Percentiles rank a stretch among this genome's conserved stretches.
Conservation (phyloP, 208 protist species). For the Trypanosoma theileri region DNA sequence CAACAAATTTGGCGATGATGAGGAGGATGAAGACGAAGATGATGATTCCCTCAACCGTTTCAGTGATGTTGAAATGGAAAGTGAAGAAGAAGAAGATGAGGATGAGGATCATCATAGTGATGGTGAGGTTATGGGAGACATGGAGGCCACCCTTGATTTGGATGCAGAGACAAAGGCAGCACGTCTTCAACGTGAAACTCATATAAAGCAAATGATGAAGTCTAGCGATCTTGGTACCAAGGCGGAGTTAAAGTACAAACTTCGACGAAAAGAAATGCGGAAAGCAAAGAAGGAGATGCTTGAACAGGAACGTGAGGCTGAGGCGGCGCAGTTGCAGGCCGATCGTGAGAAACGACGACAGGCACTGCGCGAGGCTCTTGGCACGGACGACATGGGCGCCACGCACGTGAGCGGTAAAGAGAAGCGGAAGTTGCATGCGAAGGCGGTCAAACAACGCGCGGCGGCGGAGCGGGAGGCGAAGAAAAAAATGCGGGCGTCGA, state of each 20-base stretch:
- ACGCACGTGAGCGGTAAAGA: slow-evolving; percentile 62
- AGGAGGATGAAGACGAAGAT: slow-evolving; percentile 40
- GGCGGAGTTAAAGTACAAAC: slow-evolving; percentile 87
- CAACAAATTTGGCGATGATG: slow-evolving; percentile 26
- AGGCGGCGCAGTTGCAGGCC: slow-evolving; percentile 38
- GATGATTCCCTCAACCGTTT: slow-evolving; percentile 82
- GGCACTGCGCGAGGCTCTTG: slow-evolving; percentile 57
- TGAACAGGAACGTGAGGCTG: slow-evolving; percentile 57
- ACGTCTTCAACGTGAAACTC: slow-evolving; percentile 67
- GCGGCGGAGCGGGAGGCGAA: slow-evolving; percentile 65
- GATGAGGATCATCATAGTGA: slow-evolving; percentile 15
- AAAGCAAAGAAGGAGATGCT: slow-evolving; percentile 84
- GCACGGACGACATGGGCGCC: slow-evolving; percentile 50
- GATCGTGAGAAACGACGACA: slow-evolving; percentile 48
- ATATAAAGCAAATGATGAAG: slow-evolving; percentile 63
- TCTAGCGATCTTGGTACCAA: slow-evolving; percentile 52
- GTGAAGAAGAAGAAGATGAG: slow-evolving; percentile 27
- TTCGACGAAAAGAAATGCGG: slow-evolving; percentile 83
- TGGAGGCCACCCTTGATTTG: slow-evolving; percentile 86
- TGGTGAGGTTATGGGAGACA: slow-evolving; percentile 47
- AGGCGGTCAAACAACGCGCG: slow-evolving; percentile 59
- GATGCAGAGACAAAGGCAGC: slow-evolving; percentile 72
- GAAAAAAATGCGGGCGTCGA: slow-evolving; percentile 73
- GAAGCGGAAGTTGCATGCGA: slow-evolving; percentile 70
- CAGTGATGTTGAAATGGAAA: slow-evolving; percentile 66